These are phyloP conservation scores for Tubosaeta sp. DNA, from an alignment of 768 basidiomycete genomes.

Conservation along the genomic window DNA sequence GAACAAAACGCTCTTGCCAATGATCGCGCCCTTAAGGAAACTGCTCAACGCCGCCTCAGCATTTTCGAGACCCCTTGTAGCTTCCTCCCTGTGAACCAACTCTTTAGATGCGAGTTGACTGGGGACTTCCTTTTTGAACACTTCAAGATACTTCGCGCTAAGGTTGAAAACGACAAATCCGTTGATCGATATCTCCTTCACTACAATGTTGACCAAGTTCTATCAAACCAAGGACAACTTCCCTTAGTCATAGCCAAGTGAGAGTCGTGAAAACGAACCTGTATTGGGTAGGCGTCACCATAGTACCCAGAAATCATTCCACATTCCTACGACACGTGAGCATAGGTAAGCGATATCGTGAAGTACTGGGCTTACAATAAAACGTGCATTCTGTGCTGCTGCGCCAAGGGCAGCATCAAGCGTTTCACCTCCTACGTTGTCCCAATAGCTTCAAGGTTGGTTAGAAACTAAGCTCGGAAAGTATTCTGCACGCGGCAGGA, in stretches of 20 bases:
- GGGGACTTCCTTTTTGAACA: conserved; percentile 42
- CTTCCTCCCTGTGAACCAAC: conserved; percentile 44
- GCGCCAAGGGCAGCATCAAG: conserved; percentile 52
- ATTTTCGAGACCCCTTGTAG: conserved; percentile 41
- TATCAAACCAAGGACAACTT: not conserved
- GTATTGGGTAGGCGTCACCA: not conserved
- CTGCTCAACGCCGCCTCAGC: conserved; percentile 2
- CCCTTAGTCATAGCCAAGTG: not conserved
- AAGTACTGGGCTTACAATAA: conserved; percentile 34
- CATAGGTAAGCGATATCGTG: not conserved
- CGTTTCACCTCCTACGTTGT: conserved; percentile 57
- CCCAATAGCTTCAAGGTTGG: conserved; percentile 21
- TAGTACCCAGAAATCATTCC: conserved; percentile 12
- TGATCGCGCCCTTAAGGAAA: conserved; percentile 2
- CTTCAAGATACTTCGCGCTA: conserved; percentile 33
- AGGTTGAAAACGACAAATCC: conserved; percentile 39
- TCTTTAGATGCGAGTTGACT: conserved; percentile 41
- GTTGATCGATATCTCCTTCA: conserved; percentile 39
- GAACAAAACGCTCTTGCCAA: conserved; percentile 6
- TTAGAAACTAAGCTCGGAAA: not conserved
- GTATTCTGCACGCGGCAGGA: not conserved
- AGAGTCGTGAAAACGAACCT: not conserved
- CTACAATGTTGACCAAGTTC: conserved; percentile 17
- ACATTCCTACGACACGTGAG: conserved; percentile 29
- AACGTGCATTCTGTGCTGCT: conserved; percentile 42